Conservation (phyloP, 2,329 filamentous ascomycete genomes). For the Neofusicoccum laricinum region DNA sequence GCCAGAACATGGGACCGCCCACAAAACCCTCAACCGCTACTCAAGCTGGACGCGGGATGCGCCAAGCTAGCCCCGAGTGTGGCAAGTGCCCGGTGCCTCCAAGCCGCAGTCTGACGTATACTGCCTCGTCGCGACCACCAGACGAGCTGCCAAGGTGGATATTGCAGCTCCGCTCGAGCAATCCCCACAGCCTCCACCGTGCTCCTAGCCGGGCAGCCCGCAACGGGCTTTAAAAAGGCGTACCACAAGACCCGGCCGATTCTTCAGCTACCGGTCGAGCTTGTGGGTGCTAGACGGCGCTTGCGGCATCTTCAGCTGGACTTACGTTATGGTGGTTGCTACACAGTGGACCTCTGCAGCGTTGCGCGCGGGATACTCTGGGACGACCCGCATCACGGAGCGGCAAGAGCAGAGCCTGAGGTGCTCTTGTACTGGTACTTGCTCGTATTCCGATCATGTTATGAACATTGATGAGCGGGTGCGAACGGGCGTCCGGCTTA, state of each 20-base stretch:
- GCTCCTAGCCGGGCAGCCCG: background rate
- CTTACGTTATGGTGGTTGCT: too few relatives aligned
- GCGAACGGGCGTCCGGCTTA: background rate
- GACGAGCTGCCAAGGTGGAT: background rate
- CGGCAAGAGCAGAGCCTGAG: too few relatives aligned
- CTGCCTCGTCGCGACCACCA: background rate
- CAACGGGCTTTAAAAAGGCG: background rate
- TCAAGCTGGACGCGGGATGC: background rate
- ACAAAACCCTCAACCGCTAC: background rate
- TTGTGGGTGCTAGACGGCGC: too few relatives aligned
- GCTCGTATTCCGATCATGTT: background rate
- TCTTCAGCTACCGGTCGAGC: too few relatives aligned
- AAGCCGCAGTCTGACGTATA: constrained; percentile 7
- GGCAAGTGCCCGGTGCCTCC: background rate
- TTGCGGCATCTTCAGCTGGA: too few relatives aligned
- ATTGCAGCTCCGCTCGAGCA: background rate
- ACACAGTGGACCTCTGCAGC: too few relatives aligned
- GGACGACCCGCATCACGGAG: too few relatives aligned
- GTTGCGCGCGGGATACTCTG: too few relatives aligned
- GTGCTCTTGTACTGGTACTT: background rate
- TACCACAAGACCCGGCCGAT: too few relatives aligned
- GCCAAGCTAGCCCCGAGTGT: background rate
- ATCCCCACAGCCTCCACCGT: background rate
- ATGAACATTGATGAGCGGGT: background rate
- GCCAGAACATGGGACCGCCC: background rate